These are phyloP conservation scores for Camellia lanceoleosa DNA, from an alignment of 148 eudicot genomes.

Conservation along the genomic window DNA sequence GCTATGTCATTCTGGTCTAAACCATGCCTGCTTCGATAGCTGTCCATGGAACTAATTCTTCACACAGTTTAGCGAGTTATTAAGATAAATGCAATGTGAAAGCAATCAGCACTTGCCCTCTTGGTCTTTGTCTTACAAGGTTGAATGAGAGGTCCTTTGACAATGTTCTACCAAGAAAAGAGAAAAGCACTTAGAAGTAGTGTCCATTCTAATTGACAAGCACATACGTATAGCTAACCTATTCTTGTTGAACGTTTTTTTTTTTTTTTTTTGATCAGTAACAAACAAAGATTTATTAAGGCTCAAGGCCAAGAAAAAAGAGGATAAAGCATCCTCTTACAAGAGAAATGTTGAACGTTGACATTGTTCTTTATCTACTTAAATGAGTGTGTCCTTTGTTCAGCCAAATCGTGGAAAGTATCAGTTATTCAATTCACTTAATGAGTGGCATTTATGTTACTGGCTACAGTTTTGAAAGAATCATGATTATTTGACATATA, in stretches of 20 bases:
- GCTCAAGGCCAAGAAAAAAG: no score
- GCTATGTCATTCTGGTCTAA: slow-evolving; percentile 10
- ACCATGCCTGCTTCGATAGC: not conserved
- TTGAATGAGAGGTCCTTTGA: not conserved
- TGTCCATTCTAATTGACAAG: not conserved
- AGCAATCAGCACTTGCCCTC: no score
- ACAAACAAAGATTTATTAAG: no score
- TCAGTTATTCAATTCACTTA: no score
- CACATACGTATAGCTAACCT: not conserved
- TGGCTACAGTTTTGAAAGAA: no score
- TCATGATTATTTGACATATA: no score
- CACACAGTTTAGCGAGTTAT: no score
- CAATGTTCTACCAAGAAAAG: not conserved
- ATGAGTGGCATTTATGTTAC: no score
- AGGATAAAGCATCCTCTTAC: no score
- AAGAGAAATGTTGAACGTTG: not conserved
- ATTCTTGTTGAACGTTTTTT: not conserved
- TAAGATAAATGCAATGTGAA: no score
- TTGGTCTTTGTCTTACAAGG: not conserved
- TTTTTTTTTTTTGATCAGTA: no score
- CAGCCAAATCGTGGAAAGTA: not conserved
- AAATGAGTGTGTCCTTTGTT: not conserved
- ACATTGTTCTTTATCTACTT: not conserved
- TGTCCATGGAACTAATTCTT: not conserved
- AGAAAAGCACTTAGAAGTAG: not conserved